These are phyloP conservation scores for Ganoderma boninense DNA, from an alignment of 1,284 basidiomycete genomes.

Conservation along the genomic window DNA sequence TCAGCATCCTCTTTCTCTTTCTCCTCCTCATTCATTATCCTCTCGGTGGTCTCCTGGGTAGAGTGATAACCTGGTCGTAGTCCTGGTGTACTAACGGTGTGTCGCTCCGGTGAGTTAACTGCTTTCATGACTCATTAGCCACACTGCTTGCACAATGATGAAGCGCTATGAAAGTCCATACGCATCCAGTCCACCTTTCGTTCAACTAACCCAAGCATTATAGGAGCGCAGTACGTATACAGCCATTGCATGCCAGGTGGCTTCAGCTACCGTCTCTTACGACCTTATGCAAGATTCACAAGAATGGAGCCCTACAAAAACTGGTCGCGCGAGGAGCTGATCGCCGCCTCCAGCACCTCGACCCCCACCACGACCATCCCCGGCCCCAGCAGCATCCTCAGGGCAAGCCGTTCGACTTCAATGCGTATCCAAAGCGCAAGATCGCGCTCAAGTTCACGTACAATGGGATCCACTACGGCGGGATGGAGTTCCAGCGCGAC, in stretches of 20 bases:
- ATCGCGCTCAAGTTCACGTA: conserved; percentile 95
- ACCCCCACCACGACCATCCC: conserved; percentile 39
- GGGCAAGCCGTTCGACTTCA: conserved; percentile 65
- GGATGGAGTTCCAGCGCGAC: conserved; percentile 83
- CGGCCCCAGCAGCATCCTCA: conserved; percentile 20
- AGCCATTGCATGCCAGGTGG: conserved; percentile 32
- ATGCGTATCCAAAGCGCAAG: conserved; percentile 80
- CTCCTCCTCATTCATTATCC: background rate
- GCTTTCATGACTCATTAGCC: background rate
- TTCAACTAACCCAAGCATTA: background rate
- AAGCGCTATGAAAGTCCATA: too few relatives aligned
- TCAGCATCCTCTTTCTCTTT: background rate
- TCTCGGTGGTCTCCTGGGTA: background rate
- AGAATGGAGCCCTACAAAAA: conserved; percentile 51
- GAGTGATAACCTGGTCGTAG: too few relatives aligned
- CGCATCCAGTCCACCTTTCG: background rate
- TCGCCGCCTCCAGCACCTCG: conserved; percentile 67
- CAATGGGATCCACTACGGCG: conserved; percentile 91
- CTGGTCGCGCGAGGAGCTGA: conserved; percentile 75
- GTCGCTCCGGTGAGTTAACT: background rate
- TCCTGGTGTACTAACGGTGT: background rate
- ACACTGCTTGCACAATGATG: background rate
- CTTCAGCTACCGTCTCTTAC: conserved; percentile 37
- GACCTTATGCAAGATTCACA: conserved; percentile 35
- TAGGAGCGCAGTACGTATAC: conserved; percentile 18